Percentiles rank a stretch among this genome's conserved stretches.
These are phyloP conservation scores for Aspergillus diversus DNA, from an alignment of 495 filamentous ascomycete genomes.

Conservation along the genomic window DNA sequence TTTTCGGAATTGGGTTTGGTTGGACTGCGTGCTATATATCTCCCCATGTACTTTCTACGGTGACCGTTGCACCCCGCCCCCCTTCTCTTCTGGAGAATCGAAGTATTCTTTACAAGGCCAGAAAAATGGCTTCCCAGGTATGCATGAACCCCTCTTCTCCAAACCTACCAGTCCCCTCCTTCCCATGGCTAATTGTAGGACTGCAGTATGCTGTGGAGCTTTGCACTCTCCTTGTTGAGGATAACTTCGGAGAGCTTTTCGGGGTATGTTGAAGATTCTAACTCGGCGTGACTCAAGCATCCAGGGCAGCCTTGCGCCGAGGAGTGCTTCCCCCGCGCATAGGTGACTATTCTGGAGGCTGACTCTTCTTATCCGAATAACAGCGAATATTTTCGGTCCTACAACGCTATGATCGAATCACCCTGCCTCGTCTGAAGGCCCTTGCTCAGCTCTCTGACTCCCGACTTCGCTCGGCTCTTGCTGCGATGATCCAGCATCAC, in stretches of 20 bases:
- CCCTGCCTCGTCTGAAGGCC: slow-evolving; percentile 64
- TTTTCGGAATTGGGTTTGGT: not conserved
- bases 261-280: slow-evolving; percentile 64
- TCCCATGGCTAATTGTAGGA: slow-evolving; percentile 43
- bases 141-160: slow-evolving; percentile 18
- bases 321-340: too few species aligned
- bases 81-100: slow-evolving; percentile 65
- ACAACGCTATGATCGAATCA: slow-evolving; percentile 74
- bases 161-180: slow-evolving; percentile 19
- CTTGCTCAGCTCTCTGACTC: slow-evolving; percentile 67
- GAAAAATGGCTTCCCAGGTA: slow-evolving; percentile 60
- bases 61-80: slow-evolving; percentile 52
- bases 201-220: slow-evolving; percentile 71
- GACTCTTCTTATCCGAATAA: slow-evolving; percentile 9
- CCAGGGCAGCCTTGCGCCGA: not conserved
- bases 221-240: slow-evolving; percentile 83
- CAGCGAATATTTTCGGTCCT: slow-evolving; percentile 82
- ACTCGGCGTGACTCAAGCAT: not conserved
- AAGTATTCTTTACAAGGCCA: slow-evolving; percentile 68
- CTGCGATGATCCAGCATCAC: slow-evolving; percentile 84
- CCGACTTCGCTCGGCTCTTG: slow-evolving; percentile 76
- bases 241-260: slow-evolving; percentile 85
- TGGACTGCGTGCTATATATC: not conserved
- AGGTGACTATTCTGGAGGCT: not conserved
- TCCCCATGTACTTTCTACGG: slow-evolving; percentile 52